Conservation (phyloP, 371 early-diverging fungal genomes). For the Mucor ambiguus region DNA sequence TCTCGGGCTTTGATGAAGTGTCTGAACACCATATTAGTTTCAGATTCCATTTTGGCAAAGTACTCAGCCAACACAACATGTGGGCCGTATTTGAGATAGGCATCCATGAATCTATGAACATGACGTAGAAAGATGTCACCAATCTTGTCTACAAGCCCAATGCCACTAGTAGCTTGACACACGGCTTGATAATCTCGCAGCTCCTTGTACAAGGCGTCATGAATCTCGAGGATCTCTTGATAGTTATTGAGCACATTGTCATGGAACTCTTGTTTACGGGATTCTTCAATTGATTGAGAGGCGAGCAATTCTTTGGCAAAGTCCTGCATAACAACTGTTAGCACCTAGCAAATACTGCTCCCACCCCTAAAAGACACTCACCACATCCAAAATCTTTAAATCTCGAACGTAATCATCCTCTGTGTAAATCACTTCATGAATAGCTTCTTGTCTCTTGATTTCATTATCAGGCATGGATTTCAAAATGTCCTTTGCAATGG, state of each 20-base stretch:
- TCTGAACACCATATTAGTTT: conserved; percentile 65
- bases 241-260: conserved; percentile 84
- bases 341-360: neutral
- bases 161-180: conserved; percentile 52
- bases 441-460: conserved; percentile 88
- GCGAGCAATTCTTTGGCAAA: conserved; percentile 35
- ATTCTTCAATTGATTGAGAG: conserved; percentile 58
- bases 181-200: conserved; percentile 69
- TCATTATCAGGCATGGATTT: conserved; percentile 76
- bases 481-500: conserved; percentile 73
- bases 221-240: conserved; percentile 70
- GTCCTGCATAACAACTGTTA: conserved; percentile 17
- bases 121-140: conserved; percentile 85
- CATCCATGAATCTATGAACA: conserved; percentile 65
- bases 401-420: conserved; percentile 93
- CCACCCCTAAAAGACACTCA: conserved; percentile 1
- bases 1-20: conserved; percentile 75
- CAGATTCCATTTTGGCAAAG: conserved; percentile 74
- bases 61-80: conserved; percentile 85
- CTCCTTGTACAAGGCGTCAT: conserved; percentile 69
- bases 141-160: conserved; percentile 72
- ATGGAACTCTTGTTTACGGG: conserved; percentile 68
- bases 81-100: conserved; percentile 85
- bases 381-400: conserved; percentile 44
- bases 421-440: conserved; percentile 90